Conservation (phyloP, 1,284 basidiomycete species). For the Ganoderma meredithae region DNA sequence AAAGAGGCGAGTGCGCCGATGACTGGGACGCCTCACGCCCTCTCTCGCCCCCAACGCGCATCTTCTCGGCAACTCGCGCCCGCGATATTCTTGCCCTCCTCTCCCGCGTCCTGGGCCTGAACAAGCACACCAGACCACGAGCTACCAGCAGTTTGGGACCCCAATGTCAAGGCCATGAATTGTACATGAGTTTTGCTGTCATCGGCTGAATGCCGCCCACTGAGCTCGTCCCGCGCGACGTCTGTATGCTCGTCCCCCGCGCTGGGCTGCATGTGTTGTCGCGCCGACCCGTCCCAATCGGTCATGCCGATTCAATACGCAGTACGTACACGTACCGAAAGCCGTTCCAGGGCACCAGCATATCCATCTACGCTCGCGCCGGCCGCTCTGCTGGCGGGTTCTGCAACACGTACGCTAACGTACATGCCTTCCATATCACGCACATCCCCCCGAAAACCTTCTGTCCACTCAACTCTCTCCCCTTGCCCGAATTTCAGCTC, state of each 20-base stretch:
- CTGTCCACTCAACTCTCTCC: slow-evolving; percentile 4
- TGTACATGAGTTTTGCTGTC: neutral
- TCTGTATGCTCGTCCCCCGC: neutral
- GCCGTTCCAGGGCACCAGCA: neutral
- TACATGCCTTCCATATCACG: slow-evolving; percentile 14
- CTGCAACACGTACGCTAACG: slow-evolving; percentile 1
- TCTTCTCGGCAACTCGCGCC: neutral
- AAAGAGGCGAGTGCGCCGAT: neutral
- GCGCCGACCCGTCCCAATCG: neutral
- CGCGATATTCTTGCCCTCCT: too few relatives aligned
- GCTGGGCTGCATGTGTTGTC: neutral
- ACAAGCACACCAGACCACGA: neutral
- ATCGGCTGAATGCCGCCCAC: neutral
- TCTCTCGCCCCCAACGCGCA: neutral
- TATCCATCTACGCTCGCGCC: neutral
- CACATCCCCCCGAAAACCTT: neutral
- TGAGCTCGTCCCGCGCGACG: neutral
- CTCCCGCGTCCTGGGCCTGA: neutral
- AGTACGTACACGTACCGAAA: neutral
- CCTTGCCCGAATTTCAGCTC: neutral
- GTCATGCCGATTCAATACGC: neutral
- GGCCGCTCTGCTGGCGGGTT: neutral
- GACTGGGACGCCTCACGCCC: neutral
- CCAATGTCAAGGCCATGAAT: neutral
- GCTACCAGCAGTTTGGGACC: too few relatives aligned